Conservation (phyloP, 106 monocot species). For the Phalaenopsis equestris region DNA sequence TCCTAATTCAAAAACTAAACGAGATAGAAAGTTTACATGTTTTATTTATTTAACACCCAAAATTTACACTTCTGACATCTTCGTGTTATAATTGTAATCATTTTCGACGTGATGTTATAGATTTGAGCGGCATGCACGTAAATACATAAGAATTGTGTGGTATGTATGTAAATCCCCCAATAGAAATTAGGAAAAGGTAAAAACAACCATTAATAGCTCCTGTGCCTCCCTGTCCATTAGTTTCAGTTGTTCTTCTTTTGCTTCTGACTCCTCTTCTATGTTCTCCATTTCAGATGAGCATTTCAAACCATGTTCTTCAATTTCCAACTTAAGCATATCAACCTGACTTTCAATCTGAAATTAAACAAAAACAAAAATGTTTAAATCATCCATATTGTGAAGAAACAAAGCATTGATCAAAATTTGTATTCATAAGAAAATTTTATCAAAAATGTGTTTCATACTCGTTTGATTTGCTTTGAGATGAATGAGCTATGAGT, state of each 20-base stretch:
- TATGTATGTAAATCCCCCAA: neutral
- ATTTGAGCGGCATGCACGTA: no score
- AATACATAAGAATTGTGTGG: no score
- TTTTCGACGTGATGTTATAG: no score
- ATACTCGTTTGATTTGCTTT: no score
- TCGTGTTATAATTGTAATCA: no score
- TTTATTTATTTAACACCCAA: no score
- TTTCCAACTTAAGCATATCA: conserved; percentile 40
- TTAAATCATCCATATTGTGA: no score
- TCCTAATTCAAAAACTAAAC: neutral
- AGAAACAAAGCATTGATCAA: no score
- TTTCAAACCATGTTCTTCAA: conserved; percentile 38
- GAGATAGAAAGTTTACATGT: neutral
- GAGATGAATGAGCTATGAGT: no score
- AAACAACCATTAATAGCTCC: conserved; percentile 35
- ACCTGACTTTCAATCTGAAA: conserved; percentile 38
- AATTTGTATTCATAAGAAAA: no score
- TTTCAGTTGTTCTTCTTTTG: conserved; percentile 34
- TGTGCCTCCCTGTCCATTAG: conserved; percentile 55
- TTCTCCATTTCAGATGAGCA: conserved; percentile 43
- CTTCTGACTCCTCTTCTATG: conserved; percentile 18
- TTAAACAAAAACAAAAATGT: neutral
- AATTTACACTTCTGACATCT: no score
- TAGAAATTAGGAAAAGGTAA: neutral
- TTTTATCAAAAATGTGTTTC: no score